phyloP scores from a whole-genome alignment of 805 yeast species.

The Myxozyma mucilagina region DNA sequence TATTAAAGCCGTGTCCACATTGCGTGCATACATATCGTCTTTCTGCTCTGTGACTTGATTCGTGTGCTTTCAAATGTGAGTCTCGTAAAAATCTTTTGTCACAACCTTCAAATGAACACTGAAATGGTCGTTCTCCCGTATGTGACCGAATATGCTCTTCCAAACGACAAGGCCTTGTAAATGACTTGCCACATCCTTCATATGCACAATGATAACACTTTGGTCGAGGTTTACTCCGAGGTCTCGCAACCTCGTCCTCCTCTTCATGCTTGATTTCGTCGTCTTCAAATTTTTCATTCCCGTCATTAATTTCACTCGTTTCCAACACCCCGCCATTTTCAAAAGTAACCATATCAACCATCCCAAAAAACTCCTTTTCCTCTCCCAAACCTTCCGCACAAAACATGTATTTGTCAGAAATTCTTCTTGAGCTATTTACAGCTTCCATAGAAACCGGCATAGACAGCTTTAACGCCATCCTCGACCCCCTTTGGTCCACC shows the following conservation, averaged over 20 bases:
- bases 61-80: constrained; percentile 77
- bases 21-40: constrained; percentile 45
- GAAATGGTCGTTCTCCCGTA: constrained; percentile 73
- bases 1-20: constrained; percentile 81
- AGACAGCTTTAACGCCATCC: neutral
- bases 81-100: constrained; percentile 66
- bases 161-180: constrained; percentile 75
- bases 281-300: neutral
- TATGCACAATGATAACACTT: constrained; percentile 65
- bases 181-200: constrained; percentile 71
- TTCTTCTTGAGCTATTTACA: neutral
- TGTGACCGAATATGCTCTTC: constrained; percentile 82
- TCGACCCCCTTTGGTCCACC: neutral
- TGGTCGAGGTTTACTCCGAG: constrained; percentile 44
- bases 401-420: neutral
- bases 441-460: neutral
- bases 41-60: constrained; percentile 38
- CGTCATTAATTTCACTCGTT: neutral
- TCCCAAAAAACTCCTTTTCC: too few species aligned
- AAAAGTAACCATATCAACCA: too few species aligned
- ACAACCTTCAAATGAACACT: constrained; percentile 59
- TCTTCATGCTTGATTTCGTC: neutral
- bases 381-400: neutral
- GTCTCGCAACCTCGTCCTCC: neutral
- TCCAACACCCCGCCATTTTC: neutral